Evolutionary conservation across 2,329 filamentous ascomycete genomes (phyloP).

Genomic region (Cordyceps cicadae): DNA sequence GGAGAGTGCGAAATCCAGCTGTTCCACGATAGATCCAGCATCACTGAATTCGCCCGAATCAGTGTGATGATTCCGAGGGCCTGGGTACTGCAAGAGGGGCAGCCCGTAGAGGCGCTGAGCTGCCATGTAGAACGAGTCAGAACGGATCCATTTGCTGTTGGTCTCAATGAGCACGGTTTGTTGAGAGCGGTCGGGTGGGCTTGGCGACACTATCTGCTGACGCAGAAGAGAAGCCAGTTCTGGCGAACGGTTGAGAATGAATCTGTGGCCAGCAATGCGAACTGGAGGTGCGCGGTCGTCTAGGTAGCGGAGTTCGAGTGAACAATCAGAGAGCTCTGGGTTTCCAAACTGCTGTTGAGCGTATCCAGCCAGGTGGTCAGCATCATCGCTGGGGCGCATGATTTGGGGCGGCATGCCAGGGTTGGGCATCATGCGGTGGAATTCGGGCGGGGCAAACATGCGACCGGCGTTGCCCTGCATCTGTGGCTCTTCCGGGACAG

Average conservation of each 20-base stretch:
- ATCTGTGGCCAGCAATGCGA: conserved; percentile 44
- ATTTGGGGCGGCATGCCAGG: conserved; percentile 21
- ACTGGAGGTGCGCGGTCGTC: conserved; percentile 28
- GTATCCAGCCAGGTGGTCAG: conserved; percentile 36
- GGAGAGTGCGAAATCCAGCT: conserved; percentile 49
- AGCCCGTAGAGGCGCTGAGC: conserved; percentile 51
- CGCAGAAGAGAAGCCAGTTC: conserved; percentile 21
- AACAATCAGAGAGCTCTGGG: conserved; percentile 31
- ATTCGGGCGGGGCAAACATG: conserved; percentile 24
- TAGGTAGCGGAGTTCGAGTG: conserved; percentile 33
- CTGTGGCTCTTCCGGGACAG: conserved; percentile 23
- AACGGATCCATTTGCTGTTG: conserved; percentile 43
- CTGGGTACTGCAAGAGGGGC: conserved; percentile 35
- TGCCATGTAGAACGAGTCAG: conserved; percentile 48
- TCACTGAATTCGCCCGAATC: conserved; percentile 26
- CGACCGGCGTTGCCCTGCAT: conserved; percentile 22
- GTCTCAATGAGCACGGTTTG: conserved; percentile 35
- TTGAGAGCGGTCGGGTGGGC: conserved; percentile 16
- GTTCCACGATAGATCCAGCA: conserved; percentile 33
- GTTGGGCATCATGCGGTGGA: conserved; percentile 26
- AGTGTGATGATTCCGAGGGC: conserved; percentile 19
- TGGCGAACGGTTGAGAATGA: conserved; percentile 46
- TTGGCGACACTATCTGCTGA: conserved; percentile 24
- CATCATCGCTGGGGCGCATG: conserved; percentile 21
- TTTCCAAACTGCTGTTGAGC: conserved; percentile 28